A percentile compares a stretch with the other conserved stretches of the same genome.
Evolutionary conservation across 1,284 basidiomycete genomes (phyloP).

Genomic region (Lignosus rhinocerotis): DNA sequence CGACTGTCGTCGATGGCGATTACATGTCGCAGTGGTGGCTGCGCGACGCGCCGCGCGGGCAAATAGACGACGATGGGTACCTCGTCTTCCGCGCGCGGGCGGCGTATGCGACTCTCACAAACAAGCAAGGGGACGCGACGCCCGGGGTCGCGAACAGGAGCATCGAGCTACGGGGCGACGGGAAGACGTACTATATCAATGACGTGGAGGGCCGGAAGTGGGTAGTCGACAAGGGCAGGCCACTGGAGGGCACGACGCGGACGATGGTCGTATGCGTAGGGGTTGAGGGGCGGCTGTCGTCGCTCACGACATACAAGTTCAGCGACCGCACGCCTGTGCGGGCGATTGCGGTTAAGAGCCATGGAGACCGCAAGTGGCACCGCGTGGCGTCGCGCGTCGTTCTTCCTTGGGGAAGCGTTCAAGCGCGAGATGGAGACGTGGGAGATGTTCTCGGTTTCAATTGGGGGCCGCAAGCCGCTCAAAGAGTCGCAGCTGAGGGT

Average conservation of each 20-base stretch:
- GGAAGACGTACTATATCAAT: background rate
- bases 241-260: background rate
- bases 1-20: conserved; percentile 6
- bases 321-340: conserved; percentile 7
- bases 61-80: conserved; percentile 14
- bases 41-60: conserved; percentile 8
- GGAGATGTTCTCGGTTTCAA: background rate
- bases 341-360: conserved; percentile 1
- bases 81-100: conserved; percentile 1
- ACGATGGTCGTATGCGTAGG: background rate
- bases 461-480: conserved; percentile 1
- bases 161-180: background rate
- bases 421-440: conserved; percentile 4
- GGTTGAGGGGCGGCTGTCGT: conserved; percentile 1
- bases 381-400: conserved; percentile 7
- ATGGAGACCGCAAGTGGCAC: conserved; percentile 3
- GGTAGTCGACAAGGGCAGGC: conserved; percentile 1
- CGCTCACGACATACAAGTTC: background rate
- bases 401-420: conserved; percentile 12
- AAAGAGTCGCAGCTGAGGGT: background rate
- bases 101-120: background rate
- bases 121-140: conserved; percentile 2
- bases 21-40: conserved; percentile 14
- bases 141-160: conserved; percentile 4
- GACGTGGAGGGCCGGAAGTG: conserved; percentile 5